phyloP scores from a whole-genome alignment of 257 asterid species.

The Echium plantagineum region DNA sequence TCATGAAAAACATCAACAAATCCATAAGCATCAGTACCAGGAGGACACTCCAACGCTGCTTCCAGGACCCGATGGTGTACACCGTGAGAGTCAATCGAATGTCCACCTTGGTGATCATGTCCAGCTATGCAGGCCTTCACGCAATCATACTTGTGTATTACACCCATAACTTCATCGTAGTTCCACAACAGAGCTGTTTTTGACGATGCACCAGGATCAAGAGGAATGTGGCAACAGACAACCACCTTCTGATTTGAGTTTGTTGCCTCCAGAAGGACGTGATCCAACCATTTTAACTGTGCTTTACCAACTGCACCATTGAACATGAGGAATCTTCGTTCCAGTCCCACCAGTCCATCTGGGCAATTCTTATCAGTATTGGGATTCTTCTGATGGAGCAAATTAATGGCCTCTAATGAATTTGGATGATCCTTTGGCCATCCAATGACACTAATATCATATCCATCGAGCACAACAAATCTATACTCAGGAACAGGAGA shows the following conservation, averaged over 20 bases:
- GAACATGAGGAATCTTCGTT: conserved; percentile 73
- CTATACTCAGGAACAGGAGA: conserved; percentile 67
- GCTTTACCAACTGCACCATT: conserved; percentile 76
- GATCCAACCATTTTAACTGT: conserved; percentile 75
- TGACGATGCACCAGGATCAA: conserved; percentile 48
- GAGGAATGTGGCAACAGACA: conserved; percentile 65
- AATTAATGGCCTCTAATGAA: conserved; percentile 36
- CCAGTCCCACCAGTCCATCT: conserved; percentile 52
- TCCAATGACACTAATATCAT: conserved; percentile 76
- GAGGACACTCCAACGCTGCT: conserved; percentile 92
- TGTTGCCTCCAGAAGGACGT: conserved; percentile 51
- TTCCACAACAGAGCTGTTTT: conserved; percentile 68
- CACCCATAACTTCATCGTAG: conserved; percentile 76
- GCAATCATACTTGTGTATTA: conserved; percentile 57
- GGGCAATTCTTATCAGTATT: conserved; percentile 80
- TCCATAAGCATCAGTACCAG: conserved; percentile 73
- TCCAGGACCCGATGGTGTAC: conserved; percentile 80
- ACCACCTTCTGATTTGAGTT: conserved; percentile 55
- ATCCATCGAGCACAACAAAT: conserved; percentile 80
- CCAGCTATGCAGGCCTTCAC: conserved; percentile 83
- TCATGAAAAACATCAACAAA: conserved; percentile 52
- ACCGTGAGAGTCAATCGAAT: conserved; percentile 57
- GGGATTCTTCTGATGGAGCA: conserved; percentile 61
- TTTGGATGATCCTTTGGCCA: conserved; percentile 78
- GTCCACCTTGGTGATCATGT: conserved; percentile 70